Base-by-base conservation (phyloP, 495 filamentous ascomycete species). In the Geoglossum glabrum region DNA sequence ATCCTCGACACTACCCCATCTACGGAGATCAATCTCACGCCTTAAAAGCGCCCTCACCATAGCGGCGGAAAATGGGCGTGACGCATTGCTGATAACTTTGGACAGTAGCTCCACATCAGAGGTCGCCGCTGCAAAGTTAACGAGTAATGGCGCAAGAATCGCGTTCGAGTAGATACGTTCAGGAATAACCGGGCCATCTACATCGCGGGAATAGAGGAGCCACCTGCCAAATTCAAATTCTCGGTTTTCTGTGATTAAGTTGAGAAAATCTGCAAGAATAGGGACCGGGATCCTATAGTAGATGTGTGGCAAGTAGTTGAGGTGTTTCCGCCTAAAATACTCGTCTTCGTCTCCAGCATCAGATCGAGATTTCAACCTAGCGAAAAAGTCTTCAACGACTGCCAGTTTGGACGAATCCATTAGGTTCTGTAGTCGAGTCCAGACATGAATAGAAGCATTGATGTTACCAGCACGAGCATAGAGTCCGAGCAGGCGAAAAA, bases 171-270 rank as follows among this genome's bases (percentile, higher is more conserved):
- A 84, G 31, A 71, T 58, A 26, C 59, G 60, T 6, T 60, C 57
- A 45, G 71, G 65, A n/a, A 84, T 76, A 0, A 76, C 27, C 27
- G 78, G 78, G 5, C 78, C 80, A 63, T 83, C 80, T 1, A 79
- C 57, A 54, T 79, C 78, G 31, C 73, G 59, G 10, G 73, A 73
- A 59, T 73, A 73, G 0, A 84, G 65, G 8, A 84, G 66, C 74
- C 74, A 80, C 19, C 72, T 66, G 17, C 76, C 81, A 47, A 82
- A 70, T 7, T 72, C 65, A 60, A 66, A 75, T 0, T 71, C 64
- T 57, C 70, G 70, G 19, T 70, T 64, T 6, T 69, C 65, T 0
- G 74, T 75, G n/a, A 71, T 65, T 15, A 82, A 62, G 58, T 82
- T 76, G 34, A 84, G 67, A 27, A 83, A 60, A 15, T 69, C 62